Percentiles rank a stretch among this genome's conserved stretches.
Evolutionary conservation across 805 yeast species (phyloP).

Genomic region (Kregervanrija delftensis): DNA sequence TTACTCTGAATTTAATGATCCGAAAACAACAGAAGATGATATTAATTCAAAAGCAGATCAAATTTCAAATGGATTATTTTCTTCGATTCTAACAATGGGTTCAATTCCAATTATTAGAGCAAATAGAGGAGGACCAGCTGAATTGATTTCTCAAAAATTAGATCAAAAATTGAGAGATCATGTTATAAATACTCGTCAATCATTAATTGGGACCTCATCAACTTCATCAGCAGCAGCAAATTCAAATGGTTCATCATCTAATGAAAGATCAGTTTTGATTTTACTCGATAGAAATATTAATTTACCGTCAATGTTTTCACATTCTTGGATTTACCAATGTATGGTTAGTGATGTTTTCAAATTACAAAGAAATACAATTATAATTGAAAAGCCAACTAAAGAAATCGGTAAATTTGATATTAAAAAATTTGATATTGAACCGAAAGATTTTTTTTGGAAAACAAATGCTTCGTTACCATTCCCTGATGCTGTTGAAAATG

Average conservation of each 20-base stretch:
- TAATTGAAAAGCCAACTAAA: slow-evolving; percentile 34
- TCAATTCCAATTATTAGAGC: slow-evolving; percentile 87
- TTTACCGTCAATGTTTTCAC: slow-evolving; percentile 88
- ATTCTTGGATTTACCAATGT: slow-evolving; percentile 97
- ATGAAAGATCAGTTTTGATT: slow-evolving; percentile 68
- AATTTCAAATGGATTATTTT: slow-evolving; percentile 75
- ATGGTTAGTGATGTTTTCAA: slow-evolving; percentile 89
- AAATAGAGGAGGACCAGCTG: slow-evolving; percentile 92
- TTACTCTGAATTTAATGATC: slow-evolving; percentile 64
- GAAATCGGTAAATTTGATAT: slow-evolving; percentile 29
- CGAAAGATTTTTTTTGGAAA: slow-evolving; percentile 88
- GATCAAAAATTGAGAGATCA: slow-evolving; percentile 83
- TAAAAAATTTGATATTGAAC: slow-evolving; percentile 81
- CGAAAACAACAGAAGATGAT: slow-evolving; percentile 64
- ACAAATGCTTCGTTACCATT: slow-evolving; percentile 82
- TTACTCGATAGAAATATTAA: slow-evolving; percentile 86
- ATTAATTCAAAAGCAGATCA: slow-evolving; percentile 62
- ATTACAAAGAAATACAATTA: slow-evolving; percentile 75
- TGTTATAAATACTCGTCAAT: slow-evolving; percentile 56
- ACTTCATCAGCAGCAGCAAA: slow-evolving; percentile 4
- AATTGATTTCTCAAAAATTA: slow-evolving; percentile 79
- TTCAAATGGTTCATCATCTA: slow-evolving; percentile 9
- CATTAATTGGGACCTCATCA: background rate
- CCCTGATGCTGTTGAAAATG: slow-evolving; percentile 98
- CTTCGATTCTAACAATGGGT: slow-evolving; percentile 69